Percentiles rank a stretch among this genome's conserved stretches.
phyloP scores from a whole-genome alignment of 257 asterid genomes.

The Jaltomata sinuosa region DNA sequence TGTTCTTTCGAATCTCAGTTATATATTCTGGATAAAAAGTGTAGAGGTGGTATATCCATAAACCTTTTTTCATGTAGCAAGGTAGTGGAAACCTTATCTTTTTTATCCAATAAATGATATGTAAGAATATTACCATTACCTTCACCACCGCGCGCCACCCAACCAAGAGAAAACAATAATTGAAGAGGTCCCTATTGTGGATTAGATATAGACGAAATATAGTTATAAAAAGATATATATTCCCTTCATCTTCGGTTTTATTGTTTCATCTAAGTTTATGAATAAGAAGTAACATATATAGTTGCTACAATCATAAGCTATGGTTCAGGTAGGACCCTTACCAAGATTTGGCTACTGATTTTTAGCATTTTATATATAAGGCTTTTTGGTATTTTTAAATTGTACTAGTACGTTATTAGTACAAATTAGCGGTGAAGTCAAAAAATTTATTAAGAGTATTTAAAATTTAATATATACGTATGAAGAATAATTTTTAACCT shows the following conservation, averaged over 20 bases:
- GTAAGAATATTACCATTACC: neutral
- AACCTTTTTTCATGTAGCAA: neutral
- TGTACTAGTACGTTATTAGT: too few relatives aligned
- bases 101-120: neutral
- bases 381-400: neutral
- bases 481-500: too few relatives aligned
- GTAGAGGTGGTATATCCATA: neutral
- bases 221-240: neutral
- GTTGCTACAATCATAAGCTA: neutral
- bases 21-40: neutral
- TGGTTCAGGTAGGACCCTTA: neutral
- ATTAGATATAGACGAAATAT: neutral
- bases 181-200: neutral
- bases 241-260: neutral
- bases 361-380: neutral
- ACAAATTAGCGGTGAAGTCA: too few relatives aligned
- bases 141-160: too few relatives aligned
- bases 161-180: neutral
- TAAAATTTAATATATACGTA: too few relatives aligned
- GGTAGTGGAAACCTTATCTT: neutral
- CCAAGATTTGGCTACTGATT: neutral
- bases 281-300: neutral
- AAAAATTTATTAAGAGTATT: too few relatives aligned
- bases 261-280: neutral
- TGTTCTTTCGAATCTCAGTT: neutral